phyloP scores from a whole-genome alignment of 2,329 filamentous ascomycete genomes.

The Verticillium klebahnii region DNA sequence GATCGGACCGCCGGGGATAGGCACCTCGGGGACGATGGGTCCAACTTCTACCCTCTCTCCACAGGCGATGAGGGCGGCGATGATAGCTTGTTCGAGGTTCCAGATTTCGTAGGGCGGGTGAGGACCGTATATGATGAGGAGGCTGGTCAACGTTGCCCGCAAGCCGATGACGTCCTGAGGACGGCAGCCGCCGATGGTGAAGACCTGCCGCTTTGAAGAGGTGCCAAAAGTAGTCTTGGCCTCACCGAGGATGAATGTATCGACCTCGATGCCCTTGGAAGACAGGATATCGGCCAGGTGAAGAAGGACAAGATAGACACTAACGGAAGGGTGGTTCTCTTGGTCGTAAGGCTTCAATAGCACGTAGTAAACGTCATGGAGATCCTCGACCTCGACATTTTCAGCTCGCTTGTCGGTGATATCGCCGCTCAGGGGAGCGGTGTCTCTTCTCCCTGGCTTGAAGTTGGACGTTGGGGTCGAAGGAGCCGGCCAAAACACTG shows the following conservation, averaged over 20 bases:
- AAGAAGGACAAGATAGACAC: slow-evolving; percentile 7
- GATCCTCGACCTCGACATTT: background rate
- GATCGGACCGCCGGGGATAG: slow-evolving; percentile 24
- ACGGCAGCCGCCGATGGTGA: slow-evolving; percentile 11
- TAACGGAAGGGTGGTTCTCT: slow-evolving; percentile 2
- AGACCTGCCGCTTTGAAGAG: slow-evolving; percentile 12
- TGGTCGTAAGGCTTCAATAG: background rate
- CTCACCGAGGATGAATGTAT: slow-evolving; percentile 6
- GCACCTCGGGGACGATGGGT: slow-evolving; percentile 15
- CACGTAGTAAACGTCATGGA: background rate
- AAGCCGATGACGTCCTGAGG: slow-evolving; percentile 13
- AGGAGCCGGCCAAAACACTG: background rate
- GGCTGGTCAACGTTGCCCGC: slow-evolving; percentile 12
- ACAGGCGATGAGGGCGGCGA: slow-evolving; percentile 13
- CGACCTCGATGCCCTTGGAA: slow-evolving; percentile 6
- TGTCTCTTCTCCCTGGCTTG: slow-evolving; percentile 2
- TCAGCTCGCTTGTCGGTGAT: background rate
- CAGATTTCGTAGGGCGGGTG: slow-evolving; percentile 10
- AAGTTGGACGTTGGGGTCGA: background rate
- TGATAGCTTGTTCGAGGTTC: slow-evolving; percentile 14
- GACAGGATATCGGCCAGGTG: slow-evolving; percentile 12
- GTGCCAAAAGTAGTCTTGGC: slow-evolving; percentile 4
- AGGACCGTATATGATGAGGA: slow-evolving; percentile 10
- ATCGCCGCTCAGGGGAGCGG: background rate
- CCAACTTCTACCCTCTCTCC: slow-evolving; percentile 5